Evolutionary conservation across 345 rosid species (phyloP).

Genomic region (Viola odorata): DNA sequence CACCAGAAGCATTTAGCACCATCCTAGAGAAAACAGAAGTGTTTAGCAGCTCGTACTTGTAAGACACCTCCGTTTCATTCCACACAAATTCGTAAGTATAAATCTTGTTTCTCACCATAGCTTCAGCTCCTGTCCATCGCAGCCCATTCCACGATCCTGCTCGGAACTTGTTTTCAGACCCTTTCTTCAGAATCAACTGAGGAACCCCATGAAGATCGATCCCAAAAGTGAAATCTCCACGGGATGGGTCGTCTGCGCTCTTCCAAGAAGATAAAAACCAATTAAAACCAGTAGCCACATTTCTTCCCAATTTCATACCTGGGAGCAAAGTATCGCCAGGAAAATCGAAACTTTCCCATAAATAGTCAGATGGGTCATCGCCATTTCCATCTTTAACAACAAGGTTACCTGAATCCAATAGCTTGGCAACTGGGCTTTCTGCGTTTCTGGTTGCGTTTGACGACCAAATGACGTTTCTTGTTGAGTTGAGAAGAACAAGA

Average conservation of each 20-base stretch:
- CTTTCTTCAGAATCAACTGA: neutral
- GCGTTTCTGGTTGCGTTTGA: conserved; percentile 6
- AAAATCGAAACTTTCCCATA: conserved; percentile 21
- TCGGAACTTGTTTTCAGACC: neutral
- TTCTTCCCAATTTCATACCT: conserved; percentile 13
- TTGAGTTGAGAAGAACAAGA: conserved; percentile 17
- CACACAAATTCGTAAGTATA: conserved; percentile 1
- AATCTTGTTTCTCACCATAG: neutral
- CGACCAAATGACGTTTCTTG: conserved; percentile 16
- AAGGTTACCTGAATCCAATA: conserved; percentile 22
- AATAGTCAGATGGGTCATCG: neutral
- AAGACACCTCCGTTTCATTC: conserved; percentile 8
- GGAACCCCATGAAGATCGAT: conserved; percentile 15
- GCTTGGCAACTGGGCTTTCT: conserved; percentile 4
- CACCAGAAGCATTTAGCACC: neutral
- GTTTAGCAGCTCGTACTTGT: neutral
- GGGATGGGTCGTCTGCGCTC: conserved; percentile 15
- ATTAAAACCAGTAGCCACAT: neutral
- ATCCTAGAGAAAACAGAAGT: conserved; percentile 1
- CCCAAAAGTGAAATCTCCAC: neutral
- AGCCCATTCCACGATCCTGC: conserved; percentile 15
- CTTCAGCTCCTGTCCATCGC: conserved; percentile 1
- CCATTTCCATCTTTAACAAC: conserved; percentile 10
- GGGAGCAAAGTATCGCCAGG: conserved; percentile 18
- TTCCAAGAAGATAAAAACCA: conserved; percentile 6